phyloP scores from a whole-genome alignment of 2,329 filamentous ascomycete genomes.

The Apiospora saccharicola region DNA sequence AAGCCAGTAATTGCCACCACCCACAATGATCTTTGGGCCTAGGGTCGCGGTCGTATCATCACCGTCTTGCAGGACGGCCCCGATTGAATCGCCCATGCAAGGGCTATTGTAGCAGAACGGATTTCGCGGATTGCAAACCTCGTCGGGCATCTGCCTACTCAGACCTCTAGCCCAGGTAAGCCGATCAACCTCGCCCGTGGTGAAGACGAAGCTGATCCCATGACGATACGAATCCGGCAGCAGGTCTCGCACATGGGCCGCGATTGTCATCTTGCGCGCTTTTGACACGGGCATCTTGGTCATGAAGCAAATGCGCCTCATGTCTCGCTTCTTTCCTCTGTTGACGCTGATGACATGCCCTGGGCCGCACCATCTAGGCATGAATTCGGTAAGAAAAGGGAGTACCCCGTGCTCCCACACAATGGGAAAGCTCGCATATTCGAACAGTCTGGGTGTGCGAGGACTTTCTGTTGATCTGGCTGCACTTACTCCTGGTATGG shows the following conservation, averaged over 20 bases:
- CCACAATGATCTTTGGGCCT: slow-evolving; percentile 49
- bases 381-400: slow-evolving; percentile 51
- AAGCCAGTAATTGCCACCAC: slow-evolving; percentile 50
- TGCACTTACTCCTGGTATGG: slow-evolving; percentile 41
- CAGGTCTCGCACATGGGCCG: slow-evolving; percentile 50
- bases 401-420: slow-evolving; percentile 53
- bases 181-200: slow-evolving; percentile 47
- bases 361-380: slow-evolving; percentile 51
- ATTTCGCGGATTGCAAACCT: slow-evolving; percentile 50
- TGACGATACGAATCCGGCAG: slow-evolving; percentile 44
- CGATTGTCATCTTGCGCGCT: slow-evolving; percentile 49
- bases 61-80: slow-evolving; percentile 40
- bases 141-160: slow-evolving; percentile 47
- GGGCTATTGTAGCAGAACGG: slow-evolving; percentile 52
- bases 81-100: slow-evolving; percentile 56
- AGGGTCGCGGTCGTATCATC: slow-evolving; percentile 51
- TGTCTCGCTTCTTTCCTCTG: slow-evolving; percentile 45
- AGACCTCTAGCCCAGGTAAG: slow-evolving; percentile 51
- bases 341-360: slow-evolving; percentile 49
- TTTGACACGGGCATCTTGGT: slow-evolving; percentile 43
- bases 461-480: slow-evolving; percentile 39
- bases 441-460: slow-evolving; percentile 40
- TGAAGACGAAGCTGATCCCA: slow-evolving; percentile 47
- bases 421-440: slow-evolving; percentile 48
- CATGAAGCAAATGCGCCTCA: slow-evolving; percentile 51